phyloP scores from a whole-genome alignment of 805 yeast genomes.

The Kazachstania africana region DNA sequence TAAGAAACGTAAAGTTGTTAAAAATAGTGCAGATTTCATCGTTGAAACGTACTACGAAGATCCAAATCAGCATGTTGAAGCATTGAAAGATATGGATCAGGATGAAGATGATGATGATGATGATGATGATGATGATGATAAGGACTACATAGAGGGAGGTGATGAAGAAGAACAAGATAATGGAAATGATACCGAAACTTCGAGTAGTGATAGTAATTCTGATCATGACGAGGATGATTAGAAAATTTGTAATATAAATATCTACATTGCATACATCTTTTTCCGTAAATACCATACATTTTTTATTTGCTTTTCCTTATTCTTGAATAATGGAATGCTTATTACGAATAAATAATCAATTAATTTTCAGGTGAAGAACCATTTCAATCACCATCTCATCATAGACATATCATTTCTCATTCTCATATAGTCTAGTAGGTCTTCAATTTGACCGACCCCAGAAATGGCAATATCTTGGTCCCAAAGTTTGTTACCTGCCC shows the following conservation, averaged over 20 bases:
- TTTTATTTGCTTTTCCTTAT: no score
- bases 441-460: conserved; percentile 82
- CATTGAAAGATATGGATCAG: conserved; percentile 7
- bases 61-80: conserved; percentile 1
- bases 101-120: conserved; percentile 7
- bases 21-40: conserved; percentile 7
- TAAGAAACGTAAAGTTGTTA: conserved; percentile 7
- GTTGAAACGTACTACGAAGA: conserved; percentile 8
- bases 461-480: conserved; percentile 77
- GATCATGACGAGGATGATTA: no score
- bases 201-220: neutral
- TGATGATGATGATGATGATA: conserved; percentile 9
- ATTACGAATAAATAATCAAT: no score
- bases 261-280: no score
- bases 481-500: conserved; percentile 72
- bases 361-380: no score
- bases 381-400: conserved; percentile 61
- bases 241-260: no score
- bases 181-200: neutral
- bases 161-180: conserved; percentile 3
- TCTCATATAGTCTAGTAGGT: conserved; percentile 72
- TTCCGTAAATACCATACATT: no score
- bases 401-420: conserved; percentile 80
- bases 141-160: conserved; percentile 4
- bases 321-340: no score